These are phyloP conservation scores for Eucalyptus coolabah DNA, from an alignment of 345 rosid species.

Conservation along the genomic window DNA sequence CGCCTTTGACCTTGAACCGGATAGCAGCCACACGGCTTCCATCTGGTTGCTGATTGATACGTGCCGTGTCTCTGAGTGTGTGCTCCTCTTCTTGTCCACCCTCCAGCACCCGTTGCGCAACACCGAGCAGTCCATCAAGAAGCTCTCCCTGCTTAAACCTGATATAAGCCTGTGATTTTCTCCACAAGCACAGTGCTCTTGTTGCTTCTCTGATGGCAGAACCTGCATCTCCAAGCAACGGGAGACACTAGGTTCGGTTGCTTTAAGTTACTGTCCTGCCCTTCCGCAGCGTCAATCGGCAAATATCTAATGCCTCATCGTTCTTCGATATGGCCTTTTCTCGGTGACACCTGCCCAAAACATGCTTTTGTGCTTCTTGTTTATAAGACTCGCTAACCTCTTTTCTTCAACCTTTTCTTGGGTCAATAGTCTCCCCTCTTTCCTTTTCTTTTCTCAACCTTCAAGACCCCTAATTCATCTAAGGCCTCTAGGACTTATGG, in stretches of 20 bases:
- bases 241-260: slow-evolving; percentile 61
- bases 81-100: not conserved
- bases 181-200: slow-evolving; percentile 69
- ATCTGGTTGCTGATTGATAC: slow-evolving; percentile 56
- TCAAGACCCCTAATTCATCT: slow-evolving; percentile 24
- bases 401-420: slow-evolving; percentile 21
- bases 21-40: slow-evolving; percentile 32
- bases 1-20: not conserved
- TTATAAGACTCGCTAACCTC: slow-evolving; percentile 26
- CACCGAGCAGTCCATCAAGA: slow-evolving; percentile 67
- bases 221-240: slow-evolving; percentile 35
- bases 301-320: slow-evolving; percentile 39
- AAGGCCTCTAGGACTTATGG: slow-evolving; percentile 35
- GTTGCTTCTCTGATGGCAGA: slow-evolving; percentile 65
- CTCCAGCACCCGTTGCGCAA: slow-evolving; percentile 23
- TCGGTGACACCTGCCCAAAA: slow-evolving; percentile 30
- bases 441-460: not conserved
- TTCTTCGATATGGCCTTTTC: slow-evolving; percentile 32
- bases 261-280: slow-evolving; percentile 63
- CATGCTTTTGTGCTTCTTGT: slow-evolving; percentile 38
- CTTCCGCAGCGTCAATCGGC: slow-evolving; percentile 34
- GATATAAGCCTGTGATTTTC: slow-evolving; percentile 79
- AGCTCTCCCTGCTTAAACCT: slow-evolving; percentile 67
- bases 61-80: slow-evolving; percentile 40
- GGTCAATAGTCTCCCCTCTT: slow-evolving; percentile 17